phyloP scores from a whole-genome alignment of 78 protist species.

The Cavenderia fasciculata region DNA sequence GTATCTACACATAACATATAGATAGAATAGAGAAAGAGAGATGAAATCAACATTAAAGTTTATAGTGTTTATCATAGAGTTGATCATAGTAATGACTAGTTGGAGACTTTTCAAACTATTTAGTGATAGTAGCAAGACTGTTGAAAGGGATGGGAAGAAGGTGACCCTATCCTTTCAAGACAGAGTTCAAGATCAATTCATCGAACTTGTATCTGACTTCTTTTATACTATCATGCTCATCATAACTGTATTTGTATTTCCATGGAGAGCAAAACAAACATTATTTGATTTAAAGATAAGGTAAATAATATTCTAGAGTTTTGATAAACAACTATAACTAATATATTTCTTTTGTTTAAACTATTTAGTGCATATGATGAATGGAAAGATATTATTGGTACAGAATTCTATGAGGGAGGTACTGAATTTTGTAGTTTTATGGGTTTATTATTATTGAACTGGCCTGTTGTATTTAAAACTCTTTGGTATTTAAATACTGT shows the following conservation, averaged over 20 bases:
- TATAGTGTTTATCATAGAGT: not conserved
- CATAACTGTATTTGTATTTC: conserved; percentile 7
- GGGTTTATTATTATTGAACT: conserved; percentile 15
- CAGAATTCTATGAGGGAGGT: conserved; percentile 35
- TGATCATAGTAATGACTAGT: not conserved
- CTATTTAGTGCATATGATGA: conserved; percentile 3
- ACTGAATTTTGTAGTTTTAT: conserved; percentile 48
- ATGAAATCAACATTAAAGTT: no score
- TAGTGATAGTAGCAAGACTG: conserved; percentile 2
- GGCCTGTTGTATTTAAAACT: conserved; percentile 62
- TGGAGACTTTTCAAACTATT: not conserved
- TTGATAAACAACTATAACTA: not conserved
- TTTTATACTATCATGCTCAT: conserved; percentile 6
- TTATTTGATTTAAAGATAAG: not conserved
- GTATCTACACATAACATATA: no score
- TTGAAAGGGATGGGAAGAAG: no score
- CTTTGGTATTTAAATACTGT: conserved; percentile 59
- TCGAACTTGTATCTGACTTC: conserved; percentile 4
- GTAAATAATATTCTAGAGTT: conserved; percentile 1
- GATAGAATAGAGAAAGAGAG: no score
- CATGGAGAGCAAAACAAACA: conserved; percentile 47
- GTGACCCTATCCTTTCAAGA: conserved; percentile 43
- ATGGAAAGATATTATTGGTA: conserved; percentile 36
- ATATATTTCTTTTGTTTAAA: not conserved
- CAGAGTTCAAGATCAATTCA: conserved; percentile 14